Evolutionary conservation across 768 basidiomycete species (phyloP), one percentile per base, ranked within the genome.

Genomic region (Mycena filopes): DNA sequence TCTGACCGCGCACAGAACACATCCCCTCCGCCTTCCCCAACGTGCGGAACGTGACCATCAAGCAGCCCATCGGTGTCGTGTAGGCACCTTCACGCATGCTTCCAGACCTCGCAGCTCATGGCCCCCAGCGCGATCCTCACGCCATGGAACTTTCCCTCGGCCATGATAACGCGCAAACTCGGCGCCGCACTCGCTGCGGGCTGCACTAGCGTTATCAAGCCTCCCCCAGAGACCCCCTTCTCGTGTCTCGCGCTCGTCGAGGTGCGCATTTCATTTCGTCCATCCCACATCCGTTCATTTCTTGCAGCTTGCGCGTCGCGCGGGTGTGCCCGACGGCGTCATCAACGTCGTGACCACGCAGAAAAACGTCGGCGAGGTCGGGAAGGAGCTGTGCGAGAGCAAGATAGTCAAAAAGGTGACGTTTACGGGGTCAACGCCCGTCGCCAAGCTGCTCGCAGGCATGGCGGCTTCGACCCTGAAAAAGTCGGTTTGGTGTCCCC

Each of bases 141-240:
- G 1, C 92, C 92, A 38, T 93, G 93, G 94, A 96, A 98, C 78
- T 98, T 98, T 81, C 96, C 96, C 2, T 94, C 92, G 26, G 94
- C 95, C 0, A 96, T 96, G 94, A 92, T 95, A 23, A 92, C 92
- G 1, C 90, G 95, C n/a, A 96, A 96, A 77, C 80, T 95, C 18
- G 94, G 88, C 28, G 88, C 94, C 29, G 95, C 94, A 25, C 85
- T 99, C 18, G 97, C 96, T 2, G 95, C 95, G 18, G 98, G 98
- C n/a, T 98, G 97, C 75, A 98, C 97, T 0, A 85, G 90, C 0
- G 96, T 99, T 49, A 89, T 98, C 76, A 99, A 99, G 72, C 96
- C 96, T 2, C 91, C 98, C 1, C 87, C 95, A 0, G 98, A 99
- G 78, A 95, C 98, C 0, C 98, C 98, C 1, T 98, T 94, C 80